Evolutionary conservation across 225 moss, liverwort and hornwort species (phyloP).

Genomic region (Climacium dendroides): DNA sequence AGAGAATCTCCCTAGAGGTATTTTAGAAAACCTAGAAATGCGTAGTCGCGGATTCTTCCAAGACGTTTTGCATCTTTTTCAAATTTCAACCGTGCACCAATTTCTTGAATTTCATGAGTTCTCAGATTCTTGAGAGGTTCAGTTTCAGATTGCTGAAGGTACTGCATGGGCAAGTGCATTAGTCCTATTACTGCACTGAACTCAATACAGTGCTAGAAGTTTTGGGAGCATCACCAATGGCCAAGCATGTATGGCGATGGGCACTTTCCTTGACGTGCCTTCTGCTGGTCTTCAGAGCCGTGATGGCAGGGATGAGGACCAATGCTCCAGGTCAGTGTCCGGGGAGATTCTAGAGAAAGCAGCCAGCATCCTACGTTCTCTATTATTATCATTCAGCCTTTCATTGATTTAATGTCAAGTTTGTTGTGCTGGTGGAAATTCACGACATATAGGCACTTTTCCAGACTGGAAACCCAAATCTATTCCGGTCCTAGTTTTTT

Average conservation of each 20-base stretch:
- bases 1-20: background rate
- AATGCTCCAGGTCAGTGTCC: conserved; percentile 20
- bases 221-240: conserved; percentile 10
- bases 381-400: background rate
- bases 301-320: conserved; percentile 46
- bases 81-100: background rate
- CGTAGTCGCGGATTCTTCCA: background rate
- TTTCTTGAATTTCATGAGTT: background rate
- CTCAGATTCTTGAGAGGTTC: background rate
- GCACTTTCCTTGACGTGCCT: conserved; percentile 21
- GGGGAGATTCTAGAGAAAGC: background rate
- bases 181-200: background rate
- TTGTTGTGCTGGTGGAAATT: background rate
- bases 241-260: conserved; percentile 14
- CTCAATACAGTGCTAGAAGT: background rate
- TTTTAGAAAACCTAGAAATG: background rate
- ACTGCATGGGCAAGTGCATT: background rate
- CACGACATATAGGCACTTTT: background rate
- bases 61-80: background rate
- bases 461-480: background rate
- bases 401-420: background rate
- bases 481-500: background rate
- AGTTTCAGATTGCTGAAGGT: conserved; percentile 2
- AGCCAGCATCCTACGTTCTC: background rate
- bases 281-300: conserved; percentile 20